phyloP scores from a whole-genome alignment of 768 basidiomycete species.

The Suillus hirtellus region DNA sequence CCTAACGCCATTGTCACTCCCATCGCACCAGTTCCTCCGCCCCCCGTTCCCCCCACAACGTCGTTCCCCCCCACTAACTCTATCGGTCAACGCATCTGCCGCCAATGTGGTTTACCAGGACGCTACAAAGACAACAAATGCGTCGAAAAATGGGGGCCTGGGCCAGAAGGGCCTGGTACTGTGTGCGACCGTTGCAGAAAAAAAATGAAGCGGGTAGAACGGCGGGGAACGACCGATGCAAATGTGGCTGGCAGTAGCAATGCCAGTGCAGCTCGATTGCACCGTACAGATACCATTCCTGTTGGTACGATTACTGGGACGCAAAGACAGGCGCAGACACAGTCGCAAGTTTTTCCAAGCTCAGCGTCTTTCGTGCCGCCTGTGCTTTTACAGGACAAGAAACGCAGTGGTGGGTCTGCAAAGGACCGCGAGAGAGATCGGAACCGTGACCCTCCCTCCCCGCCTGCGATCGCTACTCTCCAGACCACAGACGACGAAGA shows the following conservation, averaged over 20 bases:
- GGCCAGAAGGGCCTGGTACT: constrained; percentile 80
- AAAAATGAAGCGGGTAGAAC: constrained; percentile 84
- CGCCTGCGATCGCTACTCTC: constrained; percentile 34
- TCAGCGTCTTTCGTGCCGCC: constrained; percentile 8
- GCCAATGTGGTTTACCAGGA: constrained; percentile 72
- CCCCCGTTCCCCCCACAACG: constrained; percentile 13
- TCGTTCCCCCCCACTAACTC: constrained; percentile 44
- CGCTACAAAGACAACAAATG: constrained; percentile 84
- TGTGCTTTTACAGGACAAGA: constrained; percentile 6
- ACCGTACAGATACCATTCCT: constrained; percentile 35
- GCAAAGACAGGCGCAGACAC: constrained; percentile 21
- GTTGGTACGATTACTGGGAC: constrained; percentile 23
- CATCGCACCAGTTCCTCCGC: constrained; percentile 2
- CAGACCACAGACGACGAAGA: constrained; percentile 31
- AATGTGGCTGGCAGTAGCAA: constrained; percentile 15
- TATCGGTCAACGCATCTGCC: constrained; percentile 72
- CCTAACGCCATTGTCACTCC: constrained; percentile 10
- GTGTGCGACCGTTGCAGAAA: constrained; percentile 86
- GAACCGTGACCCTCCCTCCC: constrained; percentile 26
- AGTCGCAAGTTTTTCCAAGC: constrained; percentile 21
- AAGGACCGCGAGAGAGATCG: constrained; percentile 27
- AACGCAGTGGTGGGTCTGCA: background rate
- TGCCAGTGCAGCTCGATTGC: constrained; percentile 20
- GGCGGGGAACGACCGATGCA: constrained; percentile 64
- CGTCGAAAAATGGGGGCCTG: constrained; percentile 88